Evolutionary conservation across 1,139 yeast genomes (phyloP).

Genomic region (Yamadazyma siamensis): DNA sequence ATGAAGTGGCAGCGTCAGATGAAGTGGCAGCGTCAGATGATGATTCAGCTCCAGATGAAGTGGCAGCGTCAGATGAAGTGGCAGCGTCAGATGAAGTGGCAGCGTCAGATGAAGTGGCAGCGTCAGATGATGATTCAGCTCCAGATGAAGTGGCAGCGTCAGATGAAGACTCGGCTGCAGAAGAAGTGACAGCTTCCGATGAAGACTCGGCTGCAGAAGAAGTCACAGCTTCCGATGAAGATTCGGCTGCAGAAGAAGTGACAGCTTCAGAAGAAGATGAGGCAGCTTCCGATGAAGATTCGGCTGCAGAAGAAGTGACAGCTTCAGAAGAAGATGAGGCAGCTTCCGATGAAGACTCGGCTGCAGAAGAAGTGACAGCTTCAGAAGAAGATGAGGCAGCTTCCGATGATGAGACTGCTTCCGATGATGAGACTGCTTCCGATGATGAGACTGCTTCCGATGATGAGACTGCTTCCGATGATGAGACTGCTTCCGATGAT

Average conservation of each 20-base stretch:
- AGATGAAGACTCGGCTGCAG: neutral
- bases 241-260: neutral
- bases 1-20: neutral
- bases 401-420: constrained; percentile 2
- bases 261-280: neutral
- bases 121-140: neutral
- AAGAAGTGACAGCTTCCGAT: neutral
- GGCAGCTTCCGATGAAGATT: neutral
- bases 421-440: constrained; percentile 3
- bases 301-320: neutral
- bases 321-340: neutral
- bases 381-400: neutral
- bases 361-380: neutral
- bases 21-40: neutral
- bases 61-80: neutral
- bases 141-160: neutral
- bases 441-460: constrained; percentile 5
- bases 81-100: neutral
- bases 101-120: neutral
- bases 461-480: constrained; percentile 5
- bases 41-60: neutral
- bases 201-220: neutral
- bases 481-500: constrained; percentile 4
- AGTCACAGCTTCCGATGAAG: neutral
- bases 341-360: neutral